phyloP scores from a whole-genome alignment of 1,284 basidiomycete genomes.

The Ustilago lituana region DNA sequence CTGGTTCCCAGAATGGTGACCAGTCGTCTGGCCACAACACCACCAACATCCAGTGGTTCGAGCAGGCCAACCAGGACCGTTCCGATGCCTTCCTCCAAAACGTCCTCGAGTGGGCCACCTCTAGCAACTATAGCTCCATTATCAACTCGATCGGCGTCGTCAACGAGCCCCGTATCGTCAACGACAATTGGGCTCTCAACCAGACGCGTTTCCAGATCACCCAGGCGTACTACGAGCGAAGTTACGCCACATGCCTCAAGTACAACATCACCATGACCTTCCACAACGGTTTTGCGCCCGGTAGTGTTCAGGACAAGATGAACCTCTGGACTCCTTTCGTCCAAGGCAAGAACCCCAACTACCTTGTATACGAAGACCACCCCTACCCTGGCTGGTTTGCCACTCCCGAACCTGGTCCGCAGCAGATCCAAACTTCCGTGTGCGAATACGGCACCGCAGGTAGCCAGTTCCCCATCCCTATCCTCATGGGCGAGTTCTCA shows the following conservation, averaged over 20 bases:
- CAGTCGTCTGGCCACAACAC: slow-evolving; percentile 65
- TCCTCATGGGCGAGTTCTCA: slow-evolving; percentile 60
- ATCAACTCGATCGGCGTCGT: slow-evolving; percentile 57
- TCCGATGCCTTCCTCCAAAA: slow-evolving; percentile 54
- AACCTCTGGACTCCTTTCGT: slow-evolving; percentile 53
- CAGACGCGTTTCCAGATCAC: slow-evolving; percentile 31
- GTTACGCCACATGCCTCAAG: slow-evolving; percentile 35
- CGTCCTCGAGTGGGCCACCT: slow-evolving; percentile 50
- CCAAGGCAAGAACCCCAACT: slow-evolving; percentile 55
- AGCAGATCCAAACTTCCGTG: slow-evolving; percentile 42
- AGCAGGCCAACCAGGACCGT: slow-evolving; percentile 44
- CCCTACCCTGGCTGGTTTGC: slow-evolving; percentile 64
- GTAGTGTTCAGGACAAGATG: slow-evolving; percentile 31
- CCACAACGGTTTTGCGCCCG: slow-evolving; percentile 59
- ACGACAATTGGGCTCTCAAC: slow-evolving; percentile 37
- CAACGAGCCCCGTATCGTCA: slow-evolving; percentile 60
- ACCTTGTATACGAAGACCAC: slow-evolving; percentile 62
- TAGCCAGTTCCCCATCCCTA: slow-evolving; percentile 43
- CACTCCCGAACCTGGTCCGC: slow-evolving; percentile 27
- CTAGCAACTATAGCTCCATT: slow-evolving; percentile 59
- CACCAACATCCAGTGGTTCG: slow-evolving; percentile 54
- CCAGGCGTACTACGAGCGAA: slow-evolving; percentile 50
- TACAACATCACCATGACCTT: slow-evolving; percentile 56
- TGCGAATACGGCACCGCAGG: slow-evolving; percentile 49
- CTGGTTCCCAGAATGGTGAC: slow-evolving; percentile 68